phyloP scores from a whole-genome alignment of 2,329 filamentous ascomycete genomes.

The Volutella citrinella region DNA sequence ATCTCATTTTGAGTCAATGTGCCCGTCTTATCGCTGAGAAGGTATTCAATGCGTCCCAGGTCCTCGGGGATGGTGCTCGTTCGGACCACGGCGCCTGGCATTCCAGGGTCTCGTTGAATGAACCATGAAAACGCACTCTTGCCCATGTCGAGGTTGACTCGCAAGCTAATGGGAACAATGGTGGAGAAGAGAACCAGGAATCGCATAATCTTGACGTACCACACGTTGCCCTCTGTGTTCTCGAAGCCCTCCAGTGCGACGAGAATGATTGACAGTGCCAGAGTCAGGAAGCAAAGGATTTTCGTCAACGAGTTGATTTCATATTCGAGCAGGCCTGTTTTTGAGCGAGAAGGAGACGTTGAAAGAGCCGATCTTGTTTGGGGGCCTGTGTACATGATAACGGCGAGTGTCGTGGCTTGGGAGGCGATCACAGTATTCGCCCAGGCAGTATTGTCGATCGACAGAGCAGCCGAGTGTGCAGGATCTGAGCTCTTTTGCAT shows the following conservation, averaged over 20 bases:
- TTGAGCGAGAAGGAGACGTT: conserved; percentile 86
- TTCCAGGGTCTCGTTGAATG: conserved; percentile 87
- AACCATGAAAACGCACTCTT: conserved; percentile 96
- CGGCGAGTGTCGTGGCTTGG: conserved; percentile 81
- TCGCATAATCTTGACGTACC: conserved; percentile 98
- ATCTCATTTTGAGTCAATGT: conserved; percentile 97
- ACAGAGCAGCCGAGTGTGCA: conserved; percentile 66
- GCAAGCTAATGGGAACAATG: conserved; percentile 93
- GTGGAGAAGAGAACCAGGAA: conserved; percentile 98
- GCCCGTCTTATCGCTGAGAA: conserved; percentile 97
- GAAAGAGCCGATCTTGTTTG: conserved; percentile 93
- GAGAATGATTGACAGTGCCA: conserved; percentile 80
- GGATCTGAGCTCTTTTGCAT: conserved; percentile 32
- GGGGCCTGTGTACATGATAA: conserved; percentile 90
- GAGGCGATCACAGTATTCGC: conserved; percentile 96
- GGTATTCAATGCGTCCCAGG: conserved; percentile 89
- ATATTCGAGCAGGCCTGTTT: conserved; percentile 88
- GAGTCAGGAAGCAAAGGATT: conserved; percentile 85
- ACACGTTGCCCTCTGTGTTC: conserved; percentile 61
- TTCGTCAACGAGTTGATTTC: conserved; percentile 98
- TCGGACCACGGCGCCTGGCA: conserved; percentile 86
- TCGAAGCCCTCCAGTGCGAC: conserved; percentile 84
- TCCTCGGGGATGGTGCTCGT: conserved; percentile 98
- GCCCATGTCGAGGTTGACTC: conserved; percentile 95
- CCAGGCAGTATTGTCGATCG: conserved; percentile 98